Base-by-base conservation (phyloP, 2,329 filamentous ascomycete genomes). In the Aspergillus versicolor region DNA sequence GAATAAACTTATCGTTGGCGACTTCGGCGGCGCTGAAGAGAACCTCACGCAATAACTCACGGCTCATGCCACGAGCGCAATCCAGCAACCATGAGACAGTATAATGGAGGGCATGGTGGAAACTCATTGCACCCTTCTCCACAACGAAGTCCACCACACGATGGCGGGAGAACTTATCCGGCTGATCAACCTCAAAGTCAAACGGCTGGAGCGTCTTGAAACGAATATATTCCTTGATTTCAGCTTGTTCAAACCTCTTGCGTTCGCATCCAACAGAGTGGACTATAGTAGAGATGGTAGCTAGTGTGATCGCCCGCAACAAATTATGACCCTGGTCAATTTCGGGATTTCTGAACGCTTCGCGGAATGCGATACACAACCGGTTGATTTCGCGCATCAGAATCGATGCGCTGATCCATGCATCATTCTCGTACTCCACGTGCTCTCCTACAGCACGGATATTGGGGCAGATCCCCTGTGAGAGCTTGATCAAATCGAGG, bases 391-490 rank as follows among this genome's bases (percentile, higher is more conserved):
- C 93, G 50, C 93, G 85, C 49, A 94, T 97, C 57, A 99, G 90
- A 50, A 97, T 82, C 6, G 92, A 96, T 3, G 94, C 93, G 57
- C 91, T 95, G 52, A 99, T 97, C 94, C 94, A 99, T 19, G 91
- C 90, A 75, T 99, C 95, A 2, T 92, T 95, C 75, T 99, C 94
- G 70, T 97, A 99, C 73, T 99, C 95, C 32, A 99, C 90, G 72
- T 99, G 94, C 69, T 97, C 94, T 15, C 92, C 92, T 21, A 97
- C 85, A 2, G 93, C 94, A 60, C 95, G 85, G 45, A 92, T 82
- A 67, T 97, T 99, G 1, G 94, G 94, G 66, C 93, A 97, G 55
- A 99, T 97, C 27, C 94, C 93, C 76, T 99, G 95, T 63, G 97
- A 92, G 45, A 99, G 83, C 73, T 97, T 97, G 62, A 96, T 91